phyloP scores from a whole-genome alignment of 495 filamentous ascomycete species.

The Xylaria telfairii region DNA sequence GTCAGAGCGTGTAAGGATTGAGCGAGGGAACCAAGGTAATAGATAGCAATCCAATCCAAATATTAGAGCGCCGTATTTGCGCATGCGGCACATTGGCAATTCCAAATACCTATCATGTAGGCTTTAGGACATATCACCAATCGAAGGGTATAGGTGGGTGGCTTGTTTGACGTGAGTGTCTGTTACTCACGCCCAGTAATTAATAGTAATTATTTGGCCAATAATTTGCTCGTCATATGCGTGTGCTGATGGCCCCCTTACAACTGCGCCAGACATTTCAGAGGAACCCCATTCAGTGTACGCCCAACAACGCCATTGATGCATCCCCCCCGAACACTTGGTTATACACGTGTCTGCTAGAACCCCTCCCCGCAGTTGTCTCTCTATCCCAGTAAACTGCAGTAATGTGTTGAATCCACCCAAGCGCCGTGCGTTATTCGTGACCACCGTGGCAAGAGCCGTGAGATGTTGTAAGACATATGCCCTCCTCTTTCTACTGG shows the following conservation, averaged over 20 bases:
- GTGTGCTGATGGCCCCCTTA: slow-evolving; percentile 9
- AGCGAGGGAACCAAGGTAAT: background rate
- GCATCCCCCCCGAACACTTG: background rate
- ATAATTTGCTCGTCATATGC: background rate
- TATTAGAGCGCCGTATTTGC: slow-evolving; percentile 8
- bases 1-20: slow-evolving; percentile 3
- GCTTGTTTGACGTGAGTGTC: slow-evolving; percentile 13
- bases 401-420: slow-evolving; percentile 13
- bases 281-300: background rate
- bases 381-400: slow-evolving; percentile 13
- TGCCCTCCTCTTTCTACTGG: background rate
- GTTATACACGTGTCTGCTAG: slow-evolving; percentile 15
- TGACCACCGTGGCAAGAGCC: slow-evolving; percentile 6
- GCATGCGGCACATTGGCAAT: slow-evolving; percentile 19
- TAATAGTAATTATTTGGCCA: slow-evolving; percentile 26
- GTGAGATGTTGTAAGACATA: background rate
- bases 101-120: slow-evolving; percentile 23
- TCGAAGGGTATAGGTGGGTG: background rate
- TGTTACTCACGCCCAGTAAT: slow-evolving; percentile 23
- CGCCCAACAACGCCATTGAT: slow-evolving; percentile 22
- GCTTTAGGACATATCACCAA: background rate
- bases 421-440: slow-evolving; percentile 21
- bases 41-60: background rate
- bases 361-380: background rate
- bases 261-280: background rate